Evolutionary conservation across 345 rosid genomes (phyloP), one percentile per base, ranked within the genome.

Genomic region (Acer yangbiense): DNA sequence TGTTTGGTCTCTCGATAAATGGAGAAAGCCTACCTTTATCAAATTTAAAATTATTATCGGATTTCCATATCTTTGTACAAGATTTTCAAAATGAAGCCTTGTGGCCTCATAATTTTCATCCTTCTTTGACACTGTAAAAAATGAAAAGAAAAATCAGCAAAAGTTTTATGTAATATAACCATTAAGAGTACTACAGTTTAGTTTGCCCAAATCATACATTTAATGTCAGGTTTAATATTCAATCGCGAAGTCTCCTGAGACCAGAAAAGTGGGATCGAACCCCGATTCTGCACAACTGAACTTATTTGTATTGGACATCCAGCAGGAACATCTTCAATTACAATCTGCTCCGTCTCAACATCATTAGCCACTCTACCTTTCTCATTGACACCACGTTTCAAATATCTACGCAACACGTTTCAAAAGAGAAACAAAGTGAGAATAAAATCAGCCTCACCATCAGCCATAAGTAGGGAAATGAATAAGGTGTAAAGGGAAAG

Each of bases 281-380:
- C 99, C 80, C 99, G 90, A 60, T 86, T 86, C 91, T 96, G 99
- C 72, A 94, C 95, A 70, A 89, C 94, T 71, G 98, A 96, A 89
- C 98, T 96, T 80, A 94, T 90, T 83, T 90, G 89, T 72, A 78
- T 75, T 3, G 89, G 90, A 71, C 72, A 67, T 71, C 89, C 93
- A 69, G 86, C 91, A 77, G 91, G 89, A 85, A 83, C 89, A 75
- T 94, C 96, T 85, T 93, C 97, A 81, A 87, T 85, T 73, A 94
- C 88, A 73, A 96, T 92, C 78, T 96, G 99, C 70, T 96, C 99
- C 0, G 98, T 94, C 90, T 96, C 99, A n/a, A 96, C 99, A 87
- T 96, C 99, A 81, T 96, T 96, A 72, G 99, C 99, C 60, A 96
- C 99, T 84, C 94, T 86, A 70, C 99, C 99, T 85, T 89, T 94